Evolutionary conservation across 1,139 yeast species (phyloP).

Genomic region (Taiozyma sp.): DNA sequence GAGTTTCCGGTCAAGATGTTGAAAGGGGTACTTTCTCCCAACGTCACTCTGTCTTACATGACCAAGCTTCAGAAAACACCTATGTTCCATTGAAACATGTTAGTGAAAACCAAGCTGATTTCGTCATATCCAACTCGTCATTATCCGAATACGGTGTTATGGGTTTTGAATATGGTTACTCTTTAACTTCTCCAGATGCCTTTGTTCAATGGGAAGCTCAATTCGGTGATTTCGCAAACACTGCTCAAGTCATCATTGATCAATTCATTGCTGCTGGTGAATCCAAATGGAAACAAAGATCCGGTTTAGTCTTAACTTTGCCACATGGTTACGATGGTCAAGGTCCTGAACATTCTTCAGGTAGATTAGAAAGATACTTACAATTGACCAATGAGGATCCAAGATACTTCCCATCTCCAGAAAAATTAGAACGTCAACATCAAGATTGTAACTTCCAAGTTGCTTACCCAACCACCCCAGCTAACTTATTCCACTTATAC

Average conservation of each 20-base stretch:
- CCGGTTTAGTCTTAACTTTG: slow-evolving; percentile 89
- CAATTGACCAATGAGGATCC: slow-evolving; percentile 96
- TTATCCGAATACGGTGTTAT: slow-evolving; percentile 97
- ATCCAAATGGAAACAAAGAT: slow-evolving; percentile 98
- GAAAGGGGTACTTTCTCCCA: slow-evolving; percentile 99
- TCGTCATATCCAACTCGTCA: slow-evolving; percentile 91
- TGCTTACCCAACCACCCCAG: slow-evolving; percentile 98
- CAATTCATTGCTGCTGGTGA: slow-evolving; percentile 98
- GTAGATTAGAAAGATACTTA: slow-evolving; percentile 95
- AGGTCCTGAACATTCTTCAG: slow-evolving; percentile 99
- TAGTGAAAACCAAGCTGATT: slow-evolving; percentile 79
- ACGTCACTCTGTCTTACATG: slow-evolving; percentile 98
- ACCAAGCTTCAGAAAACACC: slow-evolving; percentile 79
- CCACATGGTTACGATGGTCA: slow-evolving; percentile 99
- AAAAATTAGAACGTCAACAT: slow-evolving; percentile 92
- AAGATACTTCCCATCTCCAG: slow-evolving; percentile 85
- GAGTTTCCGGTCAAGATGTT: slow-evolving; percentile 99
- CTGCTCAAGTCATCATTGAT: slow-evolving; percentile 96
- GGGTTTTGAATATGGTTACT: slow-evolving; percentile 99
- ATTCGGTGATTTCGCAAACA: slow-evolving; percentile 99
- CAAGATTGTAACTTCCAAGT: slow-evolving; percentile 98
- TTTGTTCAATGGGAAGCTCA: slow-evolving; percentile 99
- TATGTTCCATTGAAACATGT: slow-evolving; percentile 83
- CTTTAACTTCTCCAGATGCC: slow-evolving; percentile 95
- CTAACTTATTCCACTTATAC: slow-evolving; percentile 91